Conservation (phyloP, 2,329 filamentous ascomycete species). For the Rutstroemia sp. region DNA sequence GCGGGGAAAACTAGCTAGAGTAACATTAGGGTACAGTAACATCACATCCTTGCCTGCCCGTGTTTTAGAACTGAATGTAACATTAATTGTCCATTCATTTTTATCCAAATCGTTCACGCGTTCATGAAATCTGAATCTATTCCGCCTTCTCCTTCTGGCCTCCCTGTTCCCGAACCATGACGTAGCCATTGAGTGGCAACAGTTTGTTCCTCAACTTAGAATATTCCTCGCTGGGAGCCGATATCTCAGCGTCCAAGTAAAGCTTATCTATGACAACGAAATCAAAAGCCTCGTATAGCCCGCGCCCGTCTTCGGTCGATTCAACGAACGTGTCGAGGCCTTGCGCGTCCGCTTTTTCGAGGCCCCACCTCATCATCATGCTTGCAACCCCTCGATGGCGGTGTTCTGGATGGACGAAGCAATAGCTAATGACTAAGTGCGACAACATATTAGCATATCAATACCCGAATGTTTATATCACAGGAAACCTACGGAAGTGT, state of each 20-base stretch:
- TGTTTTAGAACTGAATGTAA: too few relatives aligned
- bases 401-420: not conserved
- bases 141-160: not conserved
- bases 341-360: not conserved
- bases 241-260: not conserved
- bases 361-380: not conserved
- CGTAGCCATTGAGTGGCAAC: not conserved
- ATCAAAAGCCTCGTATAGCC: not conserved
- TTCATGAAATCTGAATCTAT: not conserved
- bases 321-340: not conserved
- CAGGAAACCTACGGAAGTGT: not conserved
- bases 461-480: not conserved
- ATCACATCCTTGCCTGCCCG: too few relatives aligned
- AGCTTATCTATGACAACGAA: not conserved
- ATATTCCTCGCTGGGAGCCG: not conserved
- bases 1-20: too few relatives aligned
- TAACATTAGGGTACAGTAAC: too few relatives aligned
- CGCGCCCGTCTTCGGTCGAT: not conserved
- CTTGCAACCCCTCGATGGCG: not conserved
- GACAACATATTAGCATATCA: not conserved
- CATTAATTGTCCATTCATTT: too few relatives aligned
- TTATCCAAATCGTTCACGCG: too few relatives aligned
- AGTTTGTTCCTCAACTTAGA: not conserved
- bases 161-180: not conserved
- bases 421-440: not conserved